phyloP scores from a whole-genome alignment of 495 filamentous ascomycete species.

The Aspergillus hancockii region DNA sequence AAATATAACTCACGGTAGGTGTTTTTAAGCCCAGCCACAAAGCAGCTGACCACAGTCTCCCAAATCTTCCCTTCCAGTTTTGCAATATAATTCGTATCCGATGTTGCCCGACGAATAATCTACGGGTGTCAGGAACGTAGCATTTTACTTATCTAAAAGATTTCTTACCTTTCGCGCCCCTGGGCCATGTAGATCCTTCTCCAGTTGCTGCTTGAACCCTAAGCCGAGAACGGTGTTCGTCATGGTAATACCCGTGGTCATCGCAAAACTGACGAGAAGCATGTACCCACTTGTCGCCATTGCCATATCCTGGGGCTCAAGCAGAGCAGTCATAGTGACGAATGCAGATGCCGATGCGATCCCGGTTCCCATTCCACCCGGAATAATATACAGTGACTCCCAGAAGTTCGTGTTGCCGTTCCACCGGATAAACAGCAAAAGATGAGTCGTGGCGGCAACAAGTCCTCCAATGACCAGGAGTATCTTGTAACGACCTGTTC shows the following conservation, averaged over 20 bases:
- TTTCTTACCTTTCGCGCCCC: conserved; percentile 28
- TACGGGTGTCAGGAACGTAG: conserved; percentile 13
- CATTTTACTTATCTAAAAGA: neutral
- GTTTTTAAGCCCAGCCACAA: conserved; percentile 36
- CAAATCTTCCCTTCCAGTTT: conserved; percentile 29
- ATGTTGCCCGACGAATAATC: conserved; percentile 39
- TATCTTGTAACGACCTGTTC: conserved; percentile 61
- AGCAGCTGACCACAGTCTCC: conserved; percentile 38
- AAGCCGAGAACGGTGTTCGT: conserved; percentile 45
- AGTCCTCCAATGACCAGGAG: conserved; percentile 53
- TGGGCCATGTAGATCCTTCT: conserved; percentile 28
- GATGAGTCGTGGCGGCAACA: conserved; percentile 51
- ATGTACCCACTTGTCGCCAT: conserved; percentile 58
- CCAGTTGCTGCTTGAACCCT: conserved; percentile 34
- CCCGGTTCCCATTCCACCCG: conserved; percentile 57
- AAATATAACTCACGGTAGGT: conserved; percentile 34
- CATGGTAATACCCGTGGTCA: conserved; percentile 52
- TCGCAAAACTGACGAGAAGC: conserved; percentile 49
- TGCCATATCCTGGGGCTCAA: conserved; percentile 53
- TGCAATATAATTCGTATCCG: conserved; percentile 39
- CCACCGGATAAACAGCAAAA: conserved; percentile 60
- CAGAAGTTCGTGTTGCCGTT: conserved; percentile 58
- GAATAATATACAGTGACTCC: conserved; percentile 65
- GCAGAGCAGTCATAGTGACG: conserved; percentile 54
- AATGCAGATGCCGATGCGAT: conserved; percentile 55